Percentiles rank a stretch among this genome's conserved stretches.
Conservation (phyloP, 257 asterid genomes). For the Thymus quinquecostatus region DNA sequence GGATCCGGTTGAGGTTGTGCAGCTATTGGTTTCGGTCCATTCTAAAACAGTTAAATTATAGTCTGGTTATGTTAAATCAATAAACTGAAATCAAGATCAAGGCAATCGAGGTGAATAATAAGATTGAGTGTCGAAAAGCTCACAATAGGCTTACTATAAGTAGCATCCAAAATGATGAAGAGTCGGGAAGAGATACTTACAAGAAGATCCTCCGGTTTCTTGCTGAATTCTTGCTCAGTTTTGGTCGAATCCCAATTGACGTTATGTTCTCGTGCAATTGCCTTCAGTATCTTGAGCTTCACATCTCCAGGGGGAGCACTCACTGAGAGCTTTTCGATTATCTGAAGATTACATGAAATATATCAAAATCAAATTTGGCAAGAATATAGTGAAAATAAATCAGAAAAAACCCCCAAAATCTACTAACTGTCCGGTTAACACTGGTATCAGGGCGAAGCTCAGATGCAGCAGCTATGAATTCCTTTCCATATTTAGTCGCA, state of each 20-base stretch:
- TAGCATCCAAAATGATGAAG: not conserved
- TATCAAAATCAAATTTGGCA: conserved; percentile 6
- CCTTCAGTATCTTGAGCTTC: conserved; percentile 73
- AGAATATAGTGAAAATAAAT: not conserved
- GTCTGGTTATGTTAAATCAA: not conserved
- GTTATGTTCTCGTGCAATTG: conserved; percentile 63
- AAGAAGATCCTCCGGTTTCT: conserved; percentile 91
- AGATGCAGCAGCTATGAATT: conserved; percentile 85
- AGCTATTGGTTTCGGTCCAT: conserved; percentile 78
- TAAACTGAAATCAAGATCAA: not conserved
- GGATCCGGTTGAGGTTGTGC: conserved; percentile 35
- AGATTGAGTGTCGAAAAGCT: too few relatives aligned
- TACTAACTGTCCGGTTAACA: conserved; percentile 90
- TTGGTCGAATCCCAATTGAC: conserved; percentile 76
- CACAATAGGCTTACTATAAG: not conserved
- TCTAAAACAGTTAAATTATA: conserved; percentile 42
- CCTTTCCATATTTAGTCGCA: conserved; percentile 90
- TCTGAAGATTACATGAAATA: conserved; percentile 48
- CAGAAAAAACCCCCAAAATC: not conserved
- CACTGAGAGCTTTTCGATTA: conserved; percentile 84
- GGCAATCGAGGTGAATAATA: too few relatives aligned
- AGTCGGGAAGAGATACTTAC: conserved; percentile 42
- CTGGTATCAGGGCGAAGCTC: conserved; percentile 96
- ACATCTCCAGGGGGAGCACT: conserved; percentile 68
- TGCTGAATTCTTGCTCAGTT: conserved; percentile 75